phyloP scores from a whole-genome alignment of 2,329 filamentous ascomycete species.

The Anisogramma anomala region DNA sequence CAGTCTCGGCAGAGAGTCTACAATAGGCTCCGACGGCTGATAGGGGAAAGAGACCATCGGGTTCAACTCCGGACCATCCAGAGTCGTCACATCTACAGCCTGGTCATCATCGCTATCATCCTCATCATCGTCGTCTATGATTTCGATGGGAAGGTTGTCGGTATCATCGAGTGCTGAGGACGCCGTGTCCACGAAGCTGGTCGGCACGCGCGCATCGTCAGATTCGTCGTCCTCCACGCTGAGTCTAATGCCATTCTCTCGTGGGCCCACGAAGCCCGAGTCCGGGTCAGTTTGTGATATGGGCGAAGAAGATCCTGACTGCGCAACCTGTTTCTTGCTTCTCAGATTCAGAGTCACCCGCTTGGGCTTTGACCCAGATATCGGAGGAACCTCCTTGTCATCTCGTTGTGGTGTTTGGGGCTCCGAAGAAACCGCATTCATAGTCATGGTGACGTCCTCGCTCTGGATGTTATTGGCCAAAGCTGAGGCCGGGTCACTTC shows the following conservation, averaged over 20 bases:
- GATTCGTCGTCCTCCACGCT: conserved; percentile 37
- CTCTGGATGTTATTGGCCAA: background rate
- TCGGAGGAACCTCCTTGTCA: conserved; percentile 22
- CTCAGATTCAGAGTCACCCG: conserved; percentile 51
- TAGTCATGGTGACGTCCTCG: conserved; percentile 28
- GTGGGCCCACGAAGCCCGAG: conserved; percentile 15
- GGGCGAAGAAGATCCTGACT: conserved; percentile 32
- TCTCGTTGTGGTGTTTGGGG: conserved; percentile 33
- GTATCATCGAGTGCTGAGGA: conserved; percentile 18
- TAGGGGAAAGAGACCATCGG: conserved; percentile 38
- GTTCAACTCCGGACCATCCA: conserved; percentile 23
- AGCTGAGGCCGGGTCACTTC: conserved; percentile 1
- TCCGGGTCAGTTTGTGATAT: conserved; percentile 25
- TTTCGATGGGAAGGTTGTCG: conserved; percentile 33
- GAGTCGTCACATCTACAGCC: conserved; percentile 16
- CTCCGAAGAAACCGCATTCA: conserved; percentile 27
- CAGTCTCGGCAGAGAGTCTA: conserved; percentile 21
- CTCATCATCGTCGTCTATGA: conserved; percentile 27
- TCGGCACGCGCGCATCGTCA: conserved; percentile 22
- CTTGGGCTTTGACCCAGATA: conserved; percentile 38
- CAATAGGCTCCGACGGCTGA: conserved; percentile 20
- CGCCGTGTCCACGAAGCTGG: background rate
- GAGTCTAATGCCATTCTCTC: conserved; percentile 25
- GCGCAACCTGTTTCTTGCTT: conserved; percentile 29
- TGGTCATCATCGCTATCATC: conserved; percentile 14